phyloP scores from a whole-genome alignment of 23 red algal genomes.

The Cyanidiococcus yangmingshanensis region DNA sequence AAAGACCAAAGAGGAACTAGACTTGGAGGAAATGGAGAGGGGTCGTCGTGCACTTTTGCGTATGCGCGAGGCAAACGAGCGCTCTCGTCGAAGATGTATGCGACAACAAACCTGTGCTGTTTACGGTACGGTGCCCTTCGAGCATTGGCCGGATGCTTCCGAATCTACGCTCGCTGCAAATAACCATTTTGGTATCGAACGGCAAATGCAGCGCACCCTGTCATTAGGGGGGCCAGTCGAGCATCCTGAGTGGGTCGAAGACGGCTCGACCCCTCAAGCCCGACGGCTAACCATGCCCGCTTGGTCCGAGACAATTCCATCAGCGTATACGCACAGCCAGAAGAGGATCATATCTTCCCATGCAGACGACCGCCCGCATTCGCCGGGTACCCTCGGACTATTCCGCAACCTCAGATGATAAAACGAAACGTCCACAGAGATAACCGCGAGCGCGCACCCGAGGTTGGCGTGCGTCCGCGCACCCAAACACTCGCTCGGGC shows the following conservation, averaged over 20 bases:
- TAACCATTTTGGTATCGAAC: too few species aligned
- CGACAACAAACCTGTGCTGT: background rate
- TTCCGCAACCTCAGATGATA: background rate
- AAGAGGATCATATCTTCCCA: too few species aligned
- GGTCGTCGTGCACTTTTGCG: background rate
- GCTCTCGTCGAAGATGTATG: background rate
- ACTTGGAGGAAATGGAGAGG: slow-evolving; percentile 13
- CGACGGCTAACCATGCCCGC: background rate
- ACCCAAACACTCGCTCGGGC: too few species aligned
- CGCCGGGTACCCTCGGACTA: background rate
- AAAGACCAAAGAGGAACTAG: slow-evolving; percentile 3
- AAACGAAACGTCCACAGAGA: too few species aligned
- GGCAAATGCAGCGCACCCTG: too few species aligned
- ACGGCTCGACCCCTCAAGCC: background rate
- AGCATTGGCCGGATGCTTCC: too few species aligned
- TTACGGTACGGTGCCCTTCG: background rate
- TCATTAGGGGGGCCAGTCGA: too few species aligned
- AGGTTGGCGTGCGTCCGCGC: too few species aligned
- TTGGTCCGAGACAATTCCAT: background rate
- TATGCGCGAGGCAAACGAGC: slow-evolving; percentile 14
- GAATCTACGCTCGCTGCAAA: too few species aligned
- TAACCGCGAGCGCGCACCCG: too few species aligned
- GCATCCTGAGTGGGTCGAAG: background rate
- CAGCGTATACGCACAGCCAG: too few species aligned
- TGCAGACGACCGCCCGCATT: too few species aligned